A percentile compares a stretch with the other conserved stretches of the same genome.
Conservation (phyloP, 192 early-diverging fungal species). For the Spinellus fusiger region DNA sequence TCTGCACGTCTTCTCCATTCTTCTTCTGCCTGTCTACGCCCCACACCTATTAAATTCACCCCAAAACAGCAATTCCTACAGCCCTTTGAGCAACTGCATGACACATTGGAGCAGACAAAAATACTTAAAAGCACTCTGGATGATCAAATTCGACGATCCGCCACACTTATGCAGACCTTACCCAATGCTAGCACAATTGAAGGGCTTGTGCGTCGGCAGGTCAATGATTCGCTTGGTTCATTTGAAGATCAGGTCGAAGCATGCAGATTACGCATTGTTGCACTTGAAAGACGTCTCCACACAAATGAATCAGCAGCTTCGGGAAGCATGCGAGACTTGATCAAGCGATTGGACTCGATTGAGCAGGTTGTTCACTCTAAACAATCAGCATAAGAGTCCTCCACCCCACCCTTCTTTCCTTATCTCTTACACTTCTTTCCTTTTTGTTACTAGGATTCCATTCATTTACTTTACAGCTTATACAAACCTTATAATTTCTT, state of each 20-base stretch:
- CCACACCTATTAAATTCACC: constrained; percentile 31
- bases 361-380: no score
- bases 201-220: constrained; percentile 63
- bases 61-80: constrained; percentile 52
- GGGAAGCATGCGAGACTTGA: not conserved
- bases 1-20: not conserved
- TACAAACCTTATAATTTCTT: no score
- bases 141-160: constrained; percentile 70
- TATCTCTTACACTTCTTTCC: not conserved
- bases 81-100: constrained; percentile 49
- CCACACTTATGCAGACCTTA: constrained; percentile 66
- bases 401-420: not conserved
- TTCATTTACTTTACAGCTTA: no score
- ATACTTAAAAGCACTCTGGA: constrained; percentile 62
- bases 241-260: constrained; percentile 37
- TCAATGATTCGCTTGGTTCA: constrained; percentile 48
- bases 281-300: constrained; percentile 3
- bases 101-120: constrained; percentile 54
- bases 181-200: constrained; percentile 64
- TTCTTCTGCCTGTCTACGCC: constrained; percentile 14
- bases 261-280: constrained; percentile 2
- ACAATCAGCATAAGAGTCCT: no score
- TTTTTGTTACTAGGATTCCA: no score
- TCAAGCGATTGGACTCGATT: no score
- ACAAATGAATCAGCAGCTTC: not conserved